These are phyloP conservation scores for Heracleum sosnowskyi DNA, from an alignment of 129 eudicot genomes.

Conservation along the genomic window DNA sequence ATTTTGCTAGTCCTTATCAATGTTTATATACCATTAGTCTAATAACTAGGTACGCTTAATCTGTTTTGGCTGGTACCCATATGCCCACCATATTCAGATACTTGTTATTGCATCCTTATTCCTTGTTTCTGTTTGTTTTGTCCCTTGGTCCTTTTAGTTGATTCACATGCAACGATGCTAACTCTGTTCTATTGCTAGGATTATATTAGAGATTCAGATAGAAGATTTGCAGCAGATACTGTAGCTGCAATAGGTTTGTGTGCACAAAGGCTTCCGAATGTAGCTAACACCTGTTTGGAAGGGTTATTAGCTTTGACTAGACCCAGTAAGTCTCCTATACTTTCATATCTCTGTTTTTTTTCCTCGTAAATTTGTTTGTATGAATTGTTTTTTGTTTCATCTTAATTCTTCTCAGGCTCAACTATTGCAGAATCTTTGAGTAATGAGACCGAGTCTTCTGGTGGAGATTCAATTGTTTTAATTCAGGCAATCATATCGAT, in stretches of 20 bases:
- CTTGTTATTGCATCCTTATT: not conserved
- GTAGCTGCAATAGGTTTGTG: slow-evolving; percentile 93
- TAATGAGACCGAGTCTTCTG: slow-evolving; percentile 32
- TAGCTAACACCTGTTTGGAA: slow-evolving; percentile 73
- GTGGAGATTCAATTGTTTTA: slow-evolving; percentile 62
- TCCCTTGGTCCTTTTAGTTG: not conserved
- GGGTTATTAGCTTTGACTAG: slow-evolving; percentile 59
- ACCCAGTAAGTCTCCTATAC: slow-evolving; percentile 41
- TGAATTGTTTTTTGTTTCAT: not conserved
- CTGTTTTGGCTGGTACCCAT: not conserved
- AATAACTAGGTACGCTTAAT: not conserved
- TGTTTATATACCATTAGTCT: not conserved
- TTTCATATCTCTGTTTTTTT: not conserved
- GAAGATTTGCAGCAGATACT: slow-evolving; percentile 92
- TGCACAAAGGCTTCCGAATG: slow-evolving; percentile 64
- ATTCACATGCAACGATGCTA: slow-evolving; percentile 14
- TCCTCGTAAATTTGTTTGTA: not conserved
- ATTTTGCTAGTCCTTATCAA: not conserved
- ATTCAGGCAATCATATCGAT: slow-evolving; percentile 76
- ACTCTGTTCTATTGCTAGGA: slow-evolving; percentile 44
- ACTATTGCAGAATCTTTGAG: slow-evolving; percentile 44
- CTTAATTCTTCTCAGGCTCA: slow-evolving; percentile 9
- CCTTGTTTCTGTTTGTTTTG: not conserved
- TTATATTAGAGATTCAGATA: slow-evolving; percentile 82
- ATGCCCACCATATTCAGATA: not conserved